phyloP scores from a whole-genome alignment of 73 alveolate species.

The Paramecium sonneborni region DNA sequence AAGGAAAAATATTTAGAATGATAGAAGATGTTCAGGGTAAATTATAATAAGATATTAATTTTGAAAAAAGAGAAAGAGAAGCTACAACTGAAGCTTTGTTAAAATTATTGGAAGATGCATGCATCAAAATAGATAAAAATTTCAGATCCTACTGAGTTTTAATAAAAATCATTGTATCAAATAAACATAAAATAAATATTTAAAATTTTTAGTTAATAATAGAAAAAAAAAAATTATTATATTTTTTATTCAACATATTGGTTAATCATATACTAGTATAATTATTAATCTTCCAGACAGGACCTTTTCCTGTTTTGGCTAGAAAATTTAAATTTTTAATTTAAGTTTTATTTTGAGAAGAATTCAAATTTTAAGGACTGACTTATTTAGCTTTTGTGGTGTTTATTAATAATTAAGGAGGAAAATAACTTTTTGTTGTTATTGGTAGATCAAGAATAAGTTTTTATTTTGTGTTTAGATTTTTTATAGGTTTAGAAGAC shows the following conservation, averaged over 20 bases:
- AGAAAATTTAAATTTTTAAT: neutral
- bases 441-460: neutral
- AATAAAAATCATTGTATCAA: neutral
- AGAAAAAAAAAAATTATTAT: neutral
- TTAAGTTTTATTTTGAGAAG: neutral
- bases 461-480: neutral
- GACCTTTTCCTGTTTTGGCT: neutral
- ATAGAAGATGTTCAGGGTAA: conserved; percentile 47
- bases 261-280: neutral
- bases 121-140: conserved; percentile 56
- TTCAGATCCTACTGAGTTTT: conserved; percentile 8
- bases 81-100: conserved; percentile 52
- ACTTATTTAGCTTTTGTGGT: neutral
- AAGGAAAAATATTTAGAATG: conserved; percentile 57
- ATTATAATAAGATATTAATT: neutral
- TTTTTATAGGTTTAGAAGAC: neutral
- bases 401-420: neutral
- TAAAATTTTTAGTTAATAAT: neutral
- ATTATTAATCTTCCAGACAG: neutral
- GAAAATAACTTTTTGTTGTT: neutral
- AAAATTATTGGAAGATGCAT: conserved; percentile 40
- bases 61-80: conserved; percentile 56
- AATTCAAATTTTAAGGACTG: neutral
- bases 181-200: neutral
- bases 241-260: neutral